These are phyloP conservation scores for Akebia trifoliata DNA, from an alignment of 164 flowering plant genomes.

Conservation along the genomic window DNA sequence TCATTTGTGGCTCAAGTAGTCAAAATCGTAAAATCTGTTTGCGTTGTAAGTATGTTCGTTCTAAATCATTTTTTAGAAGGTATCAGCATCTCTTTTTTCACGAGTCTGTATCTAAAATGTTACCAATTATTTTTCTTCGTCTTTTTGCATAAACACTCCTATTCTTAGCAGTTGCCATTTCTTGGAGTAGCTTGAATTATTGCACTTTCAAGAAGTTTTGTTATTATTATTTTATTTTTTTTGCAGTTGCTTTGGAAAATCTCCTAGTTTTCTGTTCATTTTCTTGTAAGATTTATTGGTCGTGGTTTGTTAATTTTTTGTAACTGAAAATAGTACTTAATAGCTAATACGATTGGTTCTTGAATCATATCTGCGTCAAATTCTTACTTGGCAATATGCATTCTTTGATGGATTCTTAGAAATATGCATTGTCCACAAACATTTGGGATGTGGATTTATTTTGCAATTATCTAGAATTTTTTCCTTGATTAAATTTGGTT, in stretches of 20 bases:
- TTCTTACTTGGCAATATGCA: too few relatives aligned
- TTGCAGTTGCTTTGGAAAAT: too few relatives aligned
- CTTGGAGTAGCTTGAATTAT: too few relatives aligned
- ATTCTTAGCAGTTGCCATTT: background rate
- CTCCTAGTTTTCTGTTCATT: too few relatives aligned
- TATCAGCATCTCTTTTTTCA: background rate
- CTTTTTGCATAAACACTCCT: background rate
- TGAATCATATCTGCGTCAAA: too few relatives aligned
- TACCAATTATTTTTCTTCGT: background rate
- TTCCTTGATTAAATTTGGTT: background rate
- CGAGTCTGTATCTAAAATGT: background rate
- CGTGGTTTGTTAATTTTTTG: too few relatives aligned
- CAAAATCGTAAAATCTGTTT: constrained; percentile 75
- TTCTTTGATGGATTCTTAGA: background rate
- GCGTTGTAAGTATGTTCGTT: constrained; percentile 57
- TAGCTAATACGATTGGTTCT: too few relatives aligned
- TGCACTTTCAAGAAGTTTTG: too few relatives aligned
- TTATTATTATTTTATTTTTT: too few relatives aligned
- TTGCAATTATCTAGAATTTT: background rate
- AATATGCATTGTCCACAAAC: background rate
- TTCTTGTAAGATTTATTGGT: too few relatives aligned
- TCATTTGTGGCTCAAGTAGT: constrained; percentile 75
- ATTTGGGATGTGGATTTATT: too few relatives aligned
- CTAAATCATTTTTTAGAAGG: background rate
- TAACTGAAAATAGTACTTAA: too few relatives aligned